These are phyloP conservation scores for Fusarium dlaminii DNA, from an alignment of 2,329 filamentous ascomycete species.

Conservation along the genomic window DNA sequence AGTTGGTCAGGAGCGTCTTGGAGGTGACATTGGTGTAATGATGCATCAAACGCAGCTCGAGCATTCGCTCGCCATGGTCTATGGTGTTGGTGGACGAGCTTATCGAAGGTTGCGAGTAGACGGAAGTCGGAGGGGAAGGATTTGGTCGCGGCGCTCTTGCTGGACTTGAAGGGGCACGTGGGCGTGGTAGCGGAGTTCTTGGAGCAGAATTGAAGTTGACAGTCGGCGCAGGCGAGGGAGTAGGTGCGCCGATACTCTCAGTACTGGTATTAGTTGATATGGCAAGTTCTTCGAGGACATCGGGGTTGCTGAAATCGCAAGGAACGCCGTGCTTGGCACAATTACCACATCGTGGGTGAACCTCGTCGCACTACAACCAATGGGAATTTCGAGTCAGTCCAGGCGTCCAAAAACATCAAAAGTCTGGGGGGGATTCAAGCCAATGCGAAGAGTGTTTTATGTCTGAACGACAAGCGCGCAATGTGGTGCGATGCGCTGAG, in stretches of 20 bases:
- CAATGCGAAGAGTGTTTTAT: not conserved
- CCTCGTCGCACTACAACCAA: conserved; percentile 67
- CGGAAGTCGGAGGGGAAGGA: conserved; percentile 45
- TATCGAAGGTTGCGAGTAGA: conserved; percentile 45
- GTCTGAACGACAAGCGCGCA: not conserved
- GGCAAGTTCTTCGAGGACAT: conserved; percentile 56
- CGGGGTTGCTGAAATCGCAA: conserved; percentile 70
- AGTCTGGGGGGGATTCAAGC: not conserved
- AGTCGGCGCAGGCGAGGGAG: conserved; percentile 36
- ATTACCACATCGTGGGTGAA: conserved; percentile 72
- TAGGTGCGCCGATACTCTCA: conserved; percentile 38
- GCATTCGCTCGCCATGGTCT: conserved; percentile 55
- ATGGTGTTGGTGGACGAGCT: conserved; percentile 46
- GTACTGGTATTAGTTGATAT: conserved; percentile 49
- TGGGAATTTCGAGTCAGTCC: conserved; percentile 21
- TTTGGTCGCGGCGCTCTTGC: conserved; percentile 36
- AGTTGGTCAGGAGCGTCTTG: conserved; percentile 66
- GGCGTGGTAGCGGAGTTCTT: conserved; percentile 38
- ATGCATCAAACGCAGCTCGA: conserved; percentile 72
- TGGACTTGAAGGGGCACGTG: conserved; percentile 33
- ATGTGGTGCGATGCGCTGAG: conserved; percentile 9
- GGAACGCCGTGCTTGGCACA: conserved; percentile 73
- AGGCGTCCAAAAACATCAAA: not conserved
- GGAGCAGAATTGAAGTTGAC: conserved; percentile 34
- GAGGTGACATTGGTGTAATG: conserved; percentile 70